Base-by-base conservation (phyloP, 805 yeast species). In the Helenozyma rhizophorensis region DNA sequence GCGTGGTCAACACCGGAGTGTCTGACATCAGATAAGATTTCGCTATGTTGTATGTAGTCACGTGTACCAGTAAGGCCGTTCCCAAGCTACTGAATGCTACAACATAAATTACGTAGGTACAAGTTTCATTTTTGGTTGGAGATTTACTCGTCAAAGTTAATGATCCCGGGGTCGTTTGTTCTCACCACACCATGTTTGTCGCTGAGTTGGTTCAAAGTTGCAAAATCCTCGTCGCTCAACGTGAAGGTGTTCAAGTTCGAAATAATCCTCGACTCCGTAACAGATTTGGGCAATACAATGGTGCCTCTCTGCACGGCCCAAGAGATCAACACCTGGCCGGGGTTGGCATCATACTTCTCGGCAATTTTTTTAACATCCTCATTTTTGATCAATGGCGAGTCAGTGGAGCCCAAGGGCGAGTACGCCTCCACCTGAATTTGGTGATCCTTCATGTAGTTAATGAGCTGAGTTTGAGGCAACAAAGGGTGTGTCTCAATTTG, bases 391-490 rank as follows among this genome's bases (percentile, higher is more conserved):
- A 77, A 68, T 21, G 86, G 85, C 1, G 85, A 85, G 27, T 83
- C 83, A 13, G 62, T 52, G 2, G 80, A 63, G 6, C 89, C 93
- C 32, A 78, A 61, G 9, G 85, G 84, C 16, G 82, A 72, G 45
- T 72, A 80, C 0, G 83, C 82, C 21, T 65, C 70, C 6, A 76
- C 47, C 3, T 60, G 37, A 27, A 72, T 69, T 4, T 58, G 54
- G 29, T 70, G 49, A 13, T 56, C 35, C 29, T 54, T 44, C 33
- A 66, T 57, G 37, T 55, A 70, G 8, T 62, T 57, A 19, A 61
- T 60, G 37, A 71, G 51, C 14, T 68, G 72, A 14, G 56, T 41
- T 35, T 70, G 67, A 9, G 69, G 58, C 32, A 53, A 52, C 34
- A 46, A 54, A 21, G 61, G 62, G 43, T 56, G 64, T 7, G 47